Conservation (phyloP, 2,329 filamentous ascomycete genomes). For the Alternaria ethzedia region DNA sequence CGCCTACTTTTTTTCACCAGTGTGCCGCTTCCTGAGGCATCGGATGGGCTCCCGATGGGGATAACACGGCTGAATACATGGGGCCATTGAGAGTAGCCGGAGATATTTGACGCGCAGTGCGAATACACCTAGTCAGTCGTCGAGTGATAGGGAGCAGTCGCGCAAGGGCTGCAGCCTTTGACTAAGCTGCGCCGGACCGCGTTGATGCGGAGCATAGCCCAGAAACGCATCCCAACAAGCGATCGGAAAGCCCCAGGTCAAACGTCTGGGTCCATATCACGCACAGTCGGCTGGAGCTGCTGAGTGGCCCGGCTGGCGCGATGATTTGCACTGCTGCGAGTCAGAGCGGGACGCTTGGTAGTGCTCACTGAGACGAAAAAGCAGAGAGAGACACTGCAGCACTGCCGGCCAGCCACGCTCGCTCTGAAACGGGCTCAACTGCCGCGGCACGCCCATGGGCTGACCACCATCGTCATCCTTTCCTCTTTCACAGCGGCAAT, state of each 20-base stretch:
- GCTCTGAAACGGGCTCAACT: conserved; percentile 41
- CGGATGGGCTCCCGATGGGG: conserved; percentile 46
- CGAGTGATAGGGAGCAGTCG: conserved; percentile 37
- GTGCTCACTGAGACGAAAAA: conserved; percentile 19
- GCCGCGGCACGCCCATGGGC: conserved; percentile 28
- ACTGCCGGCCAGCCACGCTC: conserved; percentile 32
- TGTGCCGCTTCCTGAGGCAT: conserved; percentile 35
- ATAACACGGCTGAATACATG: conserved; percentile 44
- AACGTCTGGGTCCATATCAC: conserved; percentile 30
- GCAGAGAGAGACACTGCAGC: conserved; percentile 18
- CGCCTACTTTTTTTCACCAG: conserved; percentile 41
- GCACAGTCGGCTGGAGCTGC: conserved; percentile 14
- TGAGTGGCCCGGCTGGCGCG: conserved; percentile 42
- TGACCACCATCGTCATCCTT: conserved; percentile 28
- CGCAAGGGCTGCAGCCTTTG: conserved; percentile 18
- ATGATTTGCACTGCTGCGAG: conserved; percentile 44
- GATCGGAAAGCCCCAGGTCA: conserved; percentile 31
- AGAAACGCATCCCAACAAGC: conserved; percentile 29
- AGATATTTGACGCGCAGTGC: conserved; percentile 38
- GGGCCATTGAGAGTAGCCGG: conserved; percentile 41
- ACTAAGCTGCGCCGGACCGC: conserved; percentile 30
- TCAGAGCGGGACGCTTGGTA: conserved; percentile 26
- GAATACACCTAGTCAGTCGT: conserved; percentile 21
- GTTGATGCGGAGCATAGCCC: conserved; percentile 6
- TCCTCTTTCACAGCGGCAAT: conserved; percentile 37